Conservation (phyloP, 495 filamentous ascomycete genomes). For the Aspergillus asperescens region DNA sequence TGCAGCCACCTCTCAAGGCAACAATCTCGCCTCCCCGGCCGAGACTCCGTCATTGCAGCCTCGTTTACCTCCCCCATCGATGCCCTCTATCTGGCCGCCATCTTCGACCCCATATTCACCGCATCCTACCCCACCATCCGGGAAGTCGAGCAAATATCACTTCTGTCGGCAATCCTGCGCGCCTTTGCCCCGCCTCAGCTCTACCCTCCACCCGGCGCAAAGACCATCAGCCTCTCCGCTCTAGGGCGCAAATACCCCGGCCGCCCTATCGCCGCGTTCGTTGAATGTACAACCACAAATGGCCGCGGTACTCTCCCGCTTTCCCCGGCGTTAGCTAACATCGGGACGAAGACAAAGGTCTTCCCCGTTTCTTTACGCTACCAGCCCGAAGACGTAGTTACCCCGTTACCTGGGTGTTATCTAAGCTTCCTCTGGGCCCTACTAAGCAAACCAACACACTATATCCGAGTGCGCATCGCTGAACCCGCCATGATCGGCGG, state of each 20-base stretch:
- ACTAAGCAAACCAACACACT: slow-evolving; percentile 79
- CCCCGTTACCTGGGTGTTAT: slow-evolving; percentile 71
- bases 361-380: slow-evolving; percentile 89
- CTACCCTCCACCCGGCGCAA: slow-evolving; percentile 41
- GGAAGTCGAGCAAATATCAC: slow-evolving; percentile 68
- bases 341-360: slow-evolving; percentile 60
- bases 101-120: slow-evolving; percentile 95
- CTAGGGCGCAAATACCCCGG: slow-evolving; percentile 64
- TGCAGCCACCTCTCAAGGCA: slow-evolving; percentile 52
- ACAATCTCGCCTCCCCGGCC: slow-evolving; percentile 64
- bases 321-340: slow-evolving; percentile 63
- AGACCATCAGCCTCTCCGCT: slow-evolving; percentile 53
- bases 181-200: slow-evolving; percentile 60
- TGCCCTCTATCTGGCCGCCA: slow-evolving; percentile 88
- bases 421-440: slow-evolving; percentile 74
- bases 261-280: slow-evolving; percentile 13
- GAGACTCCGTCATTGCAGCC: slow-evolving; percentile 74
- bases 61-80: slow-evolving; percentile 91
- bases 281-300: slow-evolving; percentile 13
- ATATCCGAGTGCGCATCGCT: slow-evolving; percentile 83
- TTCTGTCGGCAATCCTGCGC: slow-evolving; percentile 65
- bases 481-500: slow-evolving; percentile 54
- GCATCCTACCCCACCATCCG: slow-evolving; percentile 67
- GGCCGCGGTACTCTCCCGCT: slow-evolving; percentile 85
- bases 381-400: slow-evolving; percentile 81